phyloP scores from a whole-genome alignment of 768 basidiomycete genomes.

The Asterophora lycoperdoides region DNA sequence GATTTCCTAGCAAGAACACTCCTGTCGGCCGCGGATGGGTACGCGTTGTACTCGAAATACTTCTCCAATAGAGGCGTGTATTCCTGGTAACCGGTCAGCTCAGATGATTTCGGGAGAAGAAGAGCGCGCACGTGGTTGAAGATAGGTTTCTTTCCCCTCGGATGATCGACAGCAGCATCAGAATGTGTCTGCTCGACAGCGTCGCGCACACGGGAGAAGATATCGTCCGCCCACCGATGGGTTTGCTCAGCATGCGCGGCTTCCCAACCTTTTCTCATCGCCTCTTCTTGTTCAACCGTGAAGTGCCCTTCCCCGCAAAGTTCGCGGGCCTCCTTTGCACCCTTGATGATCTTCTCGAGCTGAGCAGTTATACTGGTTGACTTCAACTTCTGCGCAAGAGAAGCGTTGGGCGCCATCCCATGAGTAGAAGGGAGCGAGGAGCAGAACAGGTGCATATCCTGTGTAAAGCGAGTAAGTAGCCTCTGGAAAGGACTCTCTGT shows the following conservation, averaged over 20 bases:
- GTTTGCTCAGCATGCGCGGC: background rate
- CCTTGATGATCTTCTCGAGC: too few relatives aligned
- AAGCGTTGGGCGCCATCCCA: too few relatives aligned
- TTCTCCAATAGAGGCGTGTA: constrained; percentile 42
- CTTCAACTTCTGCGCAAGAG: too few relatives aligned
- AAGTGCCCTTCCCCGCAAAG: background rate
- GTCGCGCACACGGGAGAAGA: background rate
- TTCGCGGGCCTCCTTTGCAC: background rate
- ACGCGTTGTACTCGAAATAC: constrained; percentile 47
- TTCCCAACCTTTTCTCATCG: background rate
- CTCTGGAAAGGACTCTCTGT: background rate
- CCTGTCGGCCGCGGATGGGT: constrained; percentile 40
- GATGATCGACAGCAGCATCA: background rate
- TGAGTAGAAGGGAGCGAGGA: too few relatives aligned
- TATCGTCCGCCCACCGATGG: background rate
- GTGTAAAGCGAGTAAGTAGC: background rate
- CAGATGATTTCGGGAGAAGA: background rate
- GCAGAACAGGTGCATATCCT: background rate
- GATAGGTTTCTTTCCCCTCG: constrained; percentile 1
- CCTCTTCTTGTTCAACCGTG: background rate
- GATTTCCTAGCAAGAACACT: constrained; percentile 38
- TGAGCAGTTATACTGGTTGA: too few relatives aligned
- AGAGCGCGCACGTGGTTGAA: constrained; percentile 7
- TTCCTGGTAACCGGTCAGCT: constrained; percentile 27
- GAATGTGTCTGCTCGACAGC: background rate